Evolutionary conservation across 2,329 filamentous ascomycete genomes (phyloP).

Genomic region (Grosmannia serpens): DNA sequence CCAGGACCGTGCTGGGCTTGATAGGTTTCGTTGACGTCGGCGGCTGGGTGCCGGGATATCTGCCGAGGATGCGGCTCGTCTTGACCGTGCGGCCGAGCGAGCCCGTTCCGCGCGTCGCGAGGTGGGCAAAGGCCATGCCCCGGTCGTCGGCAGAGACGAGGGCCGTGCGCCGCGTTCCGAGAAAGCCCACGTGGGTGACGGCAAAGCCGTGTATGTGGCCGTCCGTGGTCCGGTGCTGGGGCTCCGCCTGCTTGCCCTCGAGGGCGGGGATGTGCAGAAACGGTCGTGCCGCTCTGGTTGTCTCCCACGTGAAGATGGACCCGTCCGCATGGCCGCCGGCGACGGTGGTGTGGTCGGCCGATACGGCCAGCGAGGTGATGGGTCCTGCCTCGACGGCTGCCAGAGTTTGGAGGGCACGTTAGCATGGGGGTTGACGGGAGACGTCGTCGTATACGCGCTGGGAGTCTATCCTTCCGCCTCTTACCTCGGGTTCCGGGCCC

Average conservation of each 20-base stretch:
- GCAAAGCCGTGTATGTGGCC: slow-evolving; percentile 71
- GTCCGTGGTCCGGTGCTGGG: slow-evolving; percentile 48
- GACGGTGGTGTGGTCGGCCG: slow-evolving; percentile 85
- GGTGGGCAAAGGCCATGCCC: slow-evolving; percentile 96
- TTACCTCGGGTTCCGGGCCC: slow-evolving; percentile 82
- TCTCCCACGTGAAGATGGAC: slow-evolving; percentile 95
- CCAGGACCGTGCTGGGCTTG: slow-evolving; percentile 90
- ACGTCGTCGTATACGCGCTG: no score
- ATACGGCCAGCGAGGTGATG: slow-evolving; percentile 78
- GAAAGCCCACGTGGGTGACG: slow-evolving; percentile 84
- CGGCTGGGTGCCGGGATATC: slow-evolving; percentile 63
- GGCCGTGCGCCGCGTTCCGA: slow-evolving; percentile 87
- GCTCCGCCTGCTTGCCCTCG: slow-evolving; percentile 40
- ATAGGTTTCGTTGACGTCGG: slow-evolving; percentile 48
- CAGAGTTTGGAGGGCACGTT: neutral
- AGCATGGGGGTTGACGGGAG: no score
- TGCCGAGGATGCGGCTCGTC: slow-evolving; percentile 78
- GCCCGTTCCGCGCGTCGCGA: slow-evolving; percentile 84
- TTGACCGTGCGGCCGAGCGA: slow-evolving; percentile 76
- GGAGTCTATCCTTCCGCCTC: slow-evolving; percentile 11
- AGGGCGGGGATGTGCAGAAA: slow-evolving; percentile 81
- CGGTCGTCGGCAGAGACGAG: slow-evolving; percentile 88
- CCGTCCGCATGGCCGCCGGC: slow-evolving; percentile 84
- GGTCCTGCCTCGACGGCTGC: slow-evolving; percentile 80
- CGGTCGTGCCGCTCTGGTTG: slow-evolving; percentile 66